Evolutionary conservation across 1,139 yeast genomes (phyloP).

Genomic region (Hansenula anomala): DNA sequence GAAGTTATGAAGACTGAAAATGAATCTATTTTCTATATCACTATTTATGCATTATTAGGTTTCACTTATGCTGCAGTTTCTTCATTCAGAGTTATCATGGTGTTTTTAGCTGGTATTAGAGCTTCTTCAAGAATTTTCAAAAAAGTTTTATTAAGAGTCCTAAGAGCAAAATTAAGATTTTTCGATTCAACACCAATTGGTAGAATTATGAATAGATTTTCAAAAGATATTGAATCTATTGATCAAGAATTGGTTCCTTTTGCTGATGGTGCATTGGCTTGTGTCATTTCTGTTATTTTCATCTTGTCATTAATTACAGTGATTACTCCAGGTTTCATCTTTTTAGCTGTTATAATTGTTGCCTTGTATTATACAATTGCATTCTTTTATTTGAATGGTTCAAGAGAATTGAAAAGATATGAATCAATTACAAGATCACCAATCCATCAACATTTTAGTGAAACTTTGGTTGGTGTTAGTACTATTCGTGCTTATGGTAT

Average conservation of each 20-base stretch:
- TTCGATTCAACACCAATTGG: constrained; percentile 96
- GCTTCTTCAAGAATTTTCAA: constrained; percentile 79
- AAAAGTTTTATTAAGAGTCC: constrained; percentile 54
- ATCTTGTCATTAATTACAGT: constrained; percentile 68
- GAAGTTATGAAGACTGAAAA: constrained; percentile 18
- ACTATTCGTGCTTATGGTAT: constrained; percentile 97
- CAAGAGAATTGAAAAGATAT: constrained; percentile 87
- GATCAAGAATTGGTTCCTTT: constrained; percentile 91
- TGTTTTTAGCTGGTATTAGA: constrained; percentile 65
- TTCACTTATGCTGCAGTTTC: constrained; percentile 50
- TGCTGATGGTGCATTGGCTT: constrained; percentile 68
- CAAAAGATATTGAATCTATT: constrained; percentile 89
- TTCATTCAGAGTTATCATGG: constrained; percentile 51
- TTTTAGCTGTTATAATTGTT: constrained; percentile 67
- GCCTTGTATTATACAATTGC: constrained; percentile 70
- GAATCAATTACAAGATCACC: constrained; percentile 92
- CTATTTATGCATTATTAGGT: constrained; percentile 69
- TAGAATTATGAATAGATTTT: constrained; percentile 93
- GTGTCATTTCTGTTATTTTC: constrained; percentile 63
- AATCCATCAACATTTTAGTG: constrained; percentile 93
- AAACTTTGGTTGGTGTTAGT: constrained; percentile 85
- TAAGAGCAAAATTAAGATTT: constrained; percentile 80
- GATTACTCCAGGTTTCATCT: constrained; percentile 81
- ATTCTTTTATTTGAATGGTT: constrained; percentile 65
- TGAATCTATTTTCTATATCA: constrained; percentile 58